Evolutionary conservation across 2,329 filamentous ascomycete species (phyloP).

Genomic region (Ascochyta fabae): DNA sequence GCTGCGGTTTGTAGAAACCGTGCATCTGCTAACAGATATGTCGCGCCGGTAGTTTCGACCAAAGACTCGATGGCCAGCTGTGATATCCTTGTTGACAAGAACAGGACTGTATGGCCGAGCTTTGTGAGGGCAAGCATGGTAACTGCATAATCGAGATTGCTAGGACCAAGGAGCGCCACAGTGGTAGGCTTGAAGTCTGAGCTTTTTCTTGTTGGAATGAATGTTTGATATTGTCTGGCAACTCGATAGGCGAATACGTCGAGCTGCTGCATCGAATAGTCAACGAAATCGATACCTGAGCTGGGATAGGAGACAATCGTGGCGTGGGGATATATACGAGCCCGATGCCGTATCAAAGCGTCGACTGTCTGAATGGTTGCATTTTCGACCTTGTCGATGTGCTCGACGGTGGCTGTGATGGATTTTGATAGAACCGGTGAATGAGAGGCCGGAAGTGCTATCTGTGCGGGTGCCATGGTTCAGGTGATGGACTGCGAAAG

Average conservation of each 20-base stretch:
- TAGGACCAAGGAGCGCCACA: slow-evolving; percentile 61
- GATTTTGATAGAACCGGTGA: slow-evolving; percentile 2
- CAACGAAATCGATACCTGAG: slow-evolving; percentile 53
- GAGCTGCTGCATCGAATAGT: slow-evolving; percentile 57
- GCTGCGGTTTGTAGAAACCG: slow-evolving; percentile 45
- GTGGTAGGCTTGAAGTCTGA: slow-evolving; percentile 26
- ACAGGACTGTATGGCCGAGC: slow-evolving; percentile 62
- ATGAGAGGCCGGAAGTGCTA: slow-evolving; percentile 19
- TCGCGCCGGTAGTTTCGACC: slow-evolving; percentile 32
- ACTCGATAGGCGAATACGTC: slow-evolving; percentile 49
- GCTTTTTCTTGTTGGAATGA: slow-evolving; percentile 25
- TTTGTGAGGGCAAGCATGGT: slow-evolving; percentile 62
- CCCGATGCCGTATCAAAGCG: slow-evolving; percentile 49
- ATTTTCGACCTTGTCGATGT: slow-evolving; percentile 1
- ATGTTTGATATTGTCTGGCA: slow-evolving; percentile 29
- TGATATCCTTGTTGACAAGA: slow-evolving; percentile 62
- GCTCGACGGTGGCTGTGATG: slow-evolving; percentile 1
- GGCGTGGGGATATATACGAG: slow-evolving; percentile 42
- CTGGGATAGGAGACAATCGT: slow-evolving; percentile 55
- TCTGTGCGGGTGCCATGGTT: slow-evolving; percentile 30
- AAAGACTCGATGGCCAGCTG: slow-evolving; percentile 59
- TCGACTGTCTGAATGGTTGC: slow-evolving; percentile 44
- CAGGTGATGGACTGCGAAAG: not conserved
- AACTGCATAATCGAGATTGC: slow-evolving; percentile 63
- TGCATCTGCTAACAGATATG: slow-evolving; percentile 29